Evolutionary conservation across 1,284 basidiomycete species (phyloP), one percentile per base, ranked within the genome.

Genomic region (Waitea zeae): DNA sequence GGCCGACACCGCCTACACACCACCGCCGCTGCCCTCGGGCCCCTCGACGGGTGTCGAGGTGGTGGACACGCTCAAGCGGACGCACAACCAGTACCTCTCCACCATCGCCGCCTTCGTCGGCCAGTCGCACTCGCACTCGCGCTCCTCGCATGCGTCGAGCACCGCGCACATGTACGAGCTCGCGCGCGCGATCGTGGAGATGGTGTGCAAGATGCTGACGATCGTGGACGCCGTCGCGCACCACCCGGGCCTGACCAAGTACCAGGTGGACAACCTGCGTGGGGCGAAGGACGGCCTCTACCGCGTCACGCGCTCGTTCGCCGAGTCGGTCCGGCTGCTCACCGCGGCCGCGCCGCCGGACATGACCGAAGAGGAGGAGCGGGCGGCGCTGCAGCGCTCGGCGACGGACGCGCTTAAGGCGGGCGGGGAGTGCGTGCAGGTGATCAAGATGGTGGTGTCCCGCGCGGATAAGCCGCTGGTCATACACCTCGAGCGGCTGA

Each of bases 101-200:
- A 84, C 87, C 12, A 88, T 96, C 46, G 92, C 93, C 9, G 90
- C 90, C 2, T 92, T 98, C 53, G 93, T 98, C 46, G 92, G 92
- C 1, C 90, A 96, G 48, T 83, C 89, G 1, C 92, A 98, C 49
- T 86, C 84, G 12, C 87, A 97, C 59, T 80, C 84, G 13, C 75
- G 83, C 35, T 64, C 72, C 17, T 83, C 83, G 13, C 88, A 95
- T 53, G 84, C 90, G 0, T 87, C 88, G 5, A 86, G 78, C 41
- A 93, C 88, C 24, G 89, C 88, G 0, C 81, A 90, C 45, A 69
- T 97, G 51, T 90, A 96, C 51, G 89, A 96, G 45, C 72, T 95
- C 40, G 88, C 92, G 4, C 73, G 82, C 34, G 88, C 95, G 56
- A 83, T 90, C 17, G 86, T 97, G 35, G 88, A 93, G 49, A 77